Evolutionary conservation across 768 basidiomycete species (phyloP).

Genomic region (Pholiota molesta): DNA sequence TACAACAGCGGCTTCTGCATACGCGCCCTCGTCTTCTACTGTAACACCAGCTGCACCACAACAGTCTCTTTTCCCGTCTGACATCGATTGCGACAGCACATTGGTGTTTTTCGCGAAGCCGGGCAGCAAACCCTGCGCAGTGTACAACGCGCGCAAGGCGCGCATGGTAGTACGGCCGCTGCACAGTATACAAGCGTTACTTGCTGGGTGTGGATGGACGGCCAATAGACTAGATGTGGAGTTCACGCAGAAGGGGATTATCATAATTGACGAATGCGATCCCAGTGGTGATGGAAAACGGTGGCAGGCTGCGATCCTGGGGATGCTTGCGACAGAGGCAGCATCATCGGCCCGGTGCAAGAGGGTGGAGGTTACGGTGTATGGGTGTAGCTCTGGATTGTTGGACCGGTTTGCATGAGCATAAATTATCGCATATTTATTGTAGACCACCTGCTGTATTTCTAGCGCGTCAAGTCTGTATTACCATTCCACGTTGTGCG

Average conservation of each 20-base stretch:
- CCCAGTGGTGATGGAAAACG: constrained; percentile 7
- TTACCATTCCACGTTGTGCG: background rate
- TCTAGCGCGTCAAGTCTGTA: background rate
- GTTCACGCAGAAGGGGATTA: constrained; percentile 31
- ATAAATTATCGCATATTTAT: constrained; percentile 7
- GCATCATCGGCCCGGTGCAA: background rate
- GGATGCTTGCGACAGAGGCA: constrained; percentile 3
- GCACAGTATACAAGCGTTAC: constrained; percentile 46
- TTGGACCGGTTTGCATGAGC: constrained; percentile 4
- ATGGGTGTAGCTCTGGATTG: constrained; percentile 1
- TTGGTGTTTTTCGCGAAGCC: constrained; percentile 1
- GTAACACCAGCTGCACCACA: background rate
- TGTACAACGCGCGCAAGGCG: constrained; percentile 31
- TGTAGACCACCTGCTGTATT: background rate
- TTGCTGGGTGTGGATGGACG: constrained; percentile 51
- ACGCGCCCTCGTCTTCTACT: background rate
- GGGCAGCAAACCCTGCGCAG: constrained; percentile 20
- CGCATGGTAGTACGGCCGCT: constrained; percentile 35
- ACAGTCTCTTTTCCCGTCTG: background rate
- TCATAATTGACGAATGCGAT: constrained; percentile 38
- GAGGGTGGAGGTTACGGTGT: constrained; percentile 4
- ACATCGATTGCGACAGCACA: background rate
- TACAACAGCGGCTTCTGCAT: background rate
- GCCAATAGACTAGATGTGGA: constrained; percentile 6
- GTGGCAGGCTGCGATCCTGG: constrained; percentile 11